Percentiles rank a stretch among this genome's conserved stretches.
These are phyloP conservation scores for Flaveria linearis DNA, from an alignment of 129 eudicot genomes.

Conservation along the genomic window DNA sequence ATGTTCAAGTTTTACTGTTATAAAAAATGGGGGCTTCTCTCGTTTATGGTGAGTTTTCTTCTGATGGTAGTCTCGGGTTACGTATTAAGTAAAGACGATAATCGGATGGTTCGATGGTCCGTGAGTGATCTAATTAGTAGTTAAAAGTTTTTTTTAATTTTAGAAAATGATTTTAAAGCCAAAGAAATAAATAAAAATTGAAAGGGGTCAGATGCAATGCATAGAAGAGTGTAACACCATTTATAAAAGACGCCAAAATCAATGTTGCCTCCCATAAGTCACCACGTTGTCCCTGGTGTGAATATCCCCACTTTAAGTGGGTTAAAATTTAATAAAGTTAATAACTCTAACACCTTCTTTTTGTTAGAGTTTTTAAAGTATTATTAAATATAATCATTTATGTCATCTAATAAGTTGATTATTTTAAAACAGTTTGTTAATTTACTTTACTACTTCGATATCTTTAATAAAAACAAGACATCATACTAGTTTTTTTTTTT, in stretches of 20 bases:
- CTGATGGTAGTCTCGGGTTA: too few species aligned
- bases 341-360: neutral
- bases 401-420: neutral
- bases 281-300: slow-evolving; percentile 34
- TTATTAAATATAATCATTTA: neutral
- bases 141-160: neutral
- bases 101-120: too few species aligned
- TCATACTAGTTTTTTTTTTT: too few species aligned
- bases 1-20: too few species aligned
- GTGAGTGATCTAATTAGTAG: too few species aligned
- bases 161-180: neutral
- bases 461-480: too few species aligned
- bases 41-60: too few species aligned
- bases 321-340: slow-evolving; percentile 16
- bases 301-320: slow-evolving; percentile 30
- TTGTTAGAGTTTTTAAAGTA: neutral
- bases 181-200: neutral
- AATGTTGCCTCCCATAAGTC: slow-evolving; percentile 37
- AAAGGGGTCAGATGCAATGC: slow-evolving; percentile 2
- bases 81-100: too few species aligned
- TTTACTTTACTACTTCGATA: too few species aligned
- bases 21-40: too few species aligned
- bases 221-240: slow-evolving; percentile 36
- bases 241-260: slow-evolving; percentile 36
- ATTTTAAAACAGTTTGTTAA: too few species aligned